Conservation (phyloP, 2,329 filamentous ascomycete species). For the Penicillium sp. region DNA sequence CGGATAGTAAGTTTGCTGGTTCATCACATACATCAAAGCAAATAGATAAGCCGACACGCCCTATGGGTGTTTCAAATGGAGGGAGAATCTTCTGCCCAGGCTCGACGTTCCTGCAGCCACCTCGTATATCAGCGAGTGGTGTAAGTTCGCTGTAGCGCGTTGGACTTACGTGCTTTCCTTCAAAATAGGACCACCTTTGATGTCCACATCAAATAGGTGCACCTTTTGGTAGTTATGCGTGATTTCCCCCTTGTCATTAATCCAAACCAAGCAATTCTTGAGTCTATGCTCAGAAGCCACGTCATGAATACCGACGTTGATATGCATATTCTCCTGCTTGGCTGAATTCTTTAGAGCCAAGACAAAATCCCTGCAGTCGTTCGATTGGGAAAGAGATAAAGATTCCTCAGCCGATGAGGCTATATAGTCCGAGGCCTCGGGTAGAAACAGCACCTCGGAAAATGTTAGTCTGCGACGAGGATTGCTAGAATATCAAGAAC, state of each 20-base stretch:
- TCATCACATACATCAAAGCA: constrained; percentile 67
- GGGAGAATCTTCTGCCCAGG: constrained; percentile 58
- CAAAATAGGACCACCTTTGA: constrained; percentile 53
- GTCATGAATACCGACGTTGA: constrained; percentile 86
- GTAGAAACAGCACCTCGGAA: constrained; percentile 71
- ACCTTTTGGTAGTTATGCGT: constrained; percentile 74
- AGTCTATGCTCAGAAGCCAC: constrained; percentile 53
- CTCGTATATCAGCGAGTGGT: background rate
- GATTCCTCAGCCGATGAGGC: constrained; percentile 63
- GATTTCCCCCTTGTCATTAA: constrained; percentile 56
- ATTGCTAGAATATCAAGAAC: background rate
- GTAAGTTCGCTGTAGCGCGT: background rate
- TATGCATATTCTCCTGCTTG: constrained; percentile 57
- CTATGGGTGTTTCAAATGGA: constrained; percentile 69
- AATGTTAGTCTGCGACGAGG: background rate
- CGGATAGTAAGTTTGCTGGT: background rate
- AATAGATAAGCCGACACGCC: constrained; percentile 71
- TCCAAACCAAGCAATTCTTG: constrained; percentile 64
- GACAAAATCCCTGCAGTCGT: constrained; percentile 66
- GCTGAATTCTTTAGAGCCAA: constrained; percentile 67
- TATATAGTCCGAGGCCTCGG: constrained; percentile 89
- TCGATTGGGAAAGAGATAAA: constrained; percentile 63
- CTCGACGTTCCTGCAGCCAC: constrained; percentile 54
- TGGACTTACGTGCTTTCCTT: constrained; percentile 53
- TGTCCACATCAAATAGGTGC: constrained; percentile 75